Conservation (phyloP, 1,284 basidiomycete genomes). For the Ustilago tritici region DNA sequence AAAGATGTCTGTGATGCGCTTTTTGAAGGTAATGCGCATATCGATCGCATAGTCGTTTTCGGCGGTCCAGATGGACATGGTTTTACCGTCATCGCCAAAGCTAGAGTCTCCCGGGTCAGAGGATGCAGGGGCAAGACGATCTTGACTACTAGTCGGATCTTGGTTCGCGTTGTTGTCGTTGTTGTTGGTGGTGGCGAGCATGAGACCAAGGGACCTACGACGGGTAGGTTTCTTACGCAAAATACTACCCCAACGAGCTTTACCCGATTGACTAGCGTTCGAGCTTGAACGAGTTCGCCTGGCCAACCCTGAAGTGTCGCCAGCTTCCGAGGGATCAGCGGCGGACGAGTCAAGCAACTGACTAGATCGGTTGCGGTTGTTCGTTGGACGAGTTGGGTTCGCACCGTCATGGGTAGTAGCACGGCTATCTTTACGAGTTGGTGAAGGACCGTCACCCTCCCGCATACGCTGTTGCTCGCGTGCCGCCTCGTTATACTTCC, state of each 20-base stretch:
- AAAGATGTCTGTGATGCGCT: constrained; percentile 88
- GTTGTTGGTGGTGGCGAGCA: constrained; percentile 19
- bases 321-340: constrained; percentile 25
- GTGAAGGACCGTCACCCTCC: constrained; percentile 30
- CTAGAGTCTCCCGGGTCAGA: constrained; percentile 49
- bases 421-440: constrained; percentile 45
- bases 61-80: constrained; percentile 78
- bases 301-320: constrained; percentile 29
- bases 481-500: constrained; percentile 52
- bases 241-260: constrained; percentile 45
- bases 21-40: constrained; percentile 88
- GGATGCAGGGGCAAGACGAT: constrained; percentile 24
- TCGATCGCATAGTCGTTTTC: constrained; percentile 88
- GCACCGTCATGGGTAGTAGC: constrained; percentile 28
- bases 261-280: constrained; percentile 44
- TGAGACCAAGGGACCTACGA: constrained; percentile 53
- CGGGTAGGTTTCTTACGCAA: constrained; percentile 49
- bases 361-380: constrained; percentile 41
- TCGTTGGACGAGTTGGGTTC: constrained; percentile 16
- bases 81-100: constrained; percentile 44
- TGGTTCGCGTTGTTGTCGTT: not conserved
- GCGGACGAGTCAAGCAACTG: constrained; percentile 39
- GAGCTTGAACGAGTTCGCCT: constrained; percentile 38
- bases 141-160: constrained; percentile 36
- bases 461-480: constrained; percentile 54